Conservation (phyloP, 1,139 yeast species). For the Zygoascus sp. region DNA sequence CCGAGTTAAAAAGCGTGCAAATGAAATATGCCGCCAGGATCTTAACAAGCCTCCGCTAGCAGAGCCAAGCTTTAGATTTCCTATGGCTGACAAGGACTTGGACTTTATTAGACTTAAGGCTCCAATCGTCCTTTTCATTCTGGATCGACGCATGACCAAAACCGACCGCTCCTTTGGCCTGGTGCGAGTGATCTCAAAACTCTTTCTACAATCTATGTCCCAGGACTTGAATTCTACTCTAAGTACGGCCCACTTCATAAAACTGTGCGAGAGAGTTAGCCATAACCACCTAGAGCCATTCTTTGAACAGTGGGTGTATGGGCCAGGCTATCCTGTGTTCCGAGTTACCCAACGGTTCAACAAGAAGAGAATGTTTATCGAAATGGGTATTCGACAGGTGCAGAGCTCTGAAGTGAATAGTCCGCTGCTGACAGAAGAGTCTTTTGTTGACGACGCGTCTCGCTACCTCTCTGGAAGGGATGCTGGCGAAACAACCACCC, state of each 20-base stretch:
- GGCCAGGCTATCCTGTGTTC: constrained; percentile 85
- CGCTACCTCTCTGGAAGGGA: constrained; percentile 26
- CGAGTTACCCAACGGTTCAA: constrained; percentile 87
- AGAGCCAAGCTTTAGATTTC: constrained; percentile 58
- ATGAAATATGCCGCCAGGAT: constrained; percentile 66
- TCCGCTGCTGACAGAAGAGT: constrained; percentile 37
- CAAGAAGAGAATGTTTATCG: constrained; percentile 88
- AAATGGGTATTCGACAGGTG: constrained; percentile 88
- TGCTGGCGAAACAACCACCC: constrained; percentile 19
- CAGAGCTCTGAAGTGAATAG: constrained; percentile 57
- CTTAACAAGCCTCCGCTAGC: constrained; percentile 81
- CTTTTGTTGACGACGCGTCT: constrained; percentile 42
- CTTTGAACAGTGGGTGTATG: constrained; percentile 90
- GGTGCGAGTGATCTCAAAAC: constrained; percentile 83
- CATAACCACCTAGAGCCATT: constrained; percentile 78
- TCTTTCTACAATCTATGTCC: constrained; percentile 91
- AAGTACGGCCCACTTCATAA: constrained; percentile 80
- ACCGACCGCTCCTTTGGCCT: constrained; percentile 93
- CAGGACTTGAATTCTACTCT: constrained; percentile 84
- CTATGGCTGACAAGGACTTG: constrained; percentile 61
- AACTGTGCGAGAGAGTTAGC: constrained; percentile 90
- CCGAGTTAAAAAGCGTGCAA: constrained; percentile 60
- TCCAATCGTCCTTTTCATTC: constrained; percentile 76
- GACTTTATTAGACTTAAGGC: constrained; percentile 70
- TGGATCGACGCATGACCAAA: constrained; percentile 91